Evolutionary conservation across 2,329 filamentous ascomycete genomes (phyloP), one percentile per base, ranked within the genome.

Genomic region (Aspergillus amoenus): DNA sequence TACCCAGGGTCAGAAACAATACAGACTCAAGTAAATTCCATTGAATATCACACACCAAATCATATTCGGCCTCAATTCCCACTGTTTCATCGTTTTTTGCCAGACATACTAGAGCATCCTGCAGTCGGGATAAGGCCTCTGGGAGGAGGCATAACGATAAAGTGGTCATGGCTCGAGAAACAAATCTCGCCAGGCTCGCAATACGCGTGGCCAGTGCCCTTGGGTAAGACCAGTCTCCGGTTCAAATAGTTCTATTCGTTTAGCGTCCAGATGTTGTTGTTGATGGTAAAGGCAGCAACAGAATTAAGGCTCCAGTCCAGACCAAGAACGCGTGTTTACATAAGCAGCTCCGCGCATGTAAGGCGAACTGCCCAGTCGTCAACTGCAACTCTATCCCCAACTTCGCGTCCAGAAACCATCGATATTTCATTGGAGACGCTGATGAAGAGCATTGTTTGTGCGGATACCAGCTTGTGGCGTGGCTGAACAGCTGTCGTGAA

Each of bases 41-140:
- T 2, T 4, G 3, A 7, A 43, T 18, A 21, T 52, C 27, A 52
- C 24, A 11, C 17, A 57, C 71, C 70, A 80, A 78, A 59, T 85
- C 81, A 60, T 77, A 76, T 66, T 82, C 79, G 37, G 84, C 85
- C 70, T 88, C 85, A 54, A 88, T 78, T 21, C 82, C 82, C 13
- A 88, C 83, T 3, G 78, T 79, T 61, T 88, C 85, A 68, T 82
- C 84, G 72, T 88, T 88, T 70, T 85, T 87, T 53, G 81, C 77
- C 2, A 88, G 77, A 66, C 85, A 88, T 39, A 79, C 74, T 24
- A 88, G 77, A 7, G 81, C 73, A 66, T 87, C 84, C 63, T 87
- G 84, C 5, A 88, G 64, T 51, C 78, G 80, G 8, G 79, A 75
- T 43, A 85, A 78, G 3, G 82, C 82, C 61, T 81, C 78, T 12